phyloP scores from a whole-genome alignment of 257 asterid species.

The Salvia miltiorrhiza region DNA sequence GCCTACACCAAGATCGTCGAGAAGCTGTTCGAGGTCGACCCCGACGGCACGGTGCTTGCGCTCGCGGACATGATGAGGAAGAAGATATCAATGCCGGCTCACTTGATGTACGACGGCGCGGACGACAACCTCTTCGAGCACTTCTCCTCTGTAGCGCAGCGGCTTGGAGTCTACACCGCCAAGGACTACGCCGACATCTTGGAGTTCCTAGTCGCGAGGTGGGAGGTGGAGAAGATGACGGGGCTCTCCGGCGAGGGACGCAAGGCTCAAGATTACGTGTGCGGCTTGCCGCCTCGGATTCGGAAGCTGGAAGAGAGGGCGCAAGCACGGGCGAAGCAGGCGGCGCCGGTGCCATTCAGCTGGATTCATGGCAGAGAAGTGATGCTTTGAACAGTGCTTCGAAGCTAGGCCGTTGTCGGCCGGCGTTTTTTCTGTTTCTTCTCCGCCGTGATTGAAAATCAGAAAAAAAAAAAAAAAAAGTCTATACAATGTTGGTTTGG shows the following conservation, averaged over 20 bases:
- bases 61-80: slow-evolving; percentile 63
- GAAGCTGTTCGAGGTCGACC: slow-evolving; percentile 54
- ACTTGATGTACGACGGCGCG: slow-evolving; percentile 50
- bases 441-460: background rate
- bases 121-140: slow-evolving; percentile 50
- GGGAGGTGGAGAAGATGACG: slow-evolving; percentile 59
- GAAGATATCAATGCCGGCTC: slow-evolving; percentile 61
- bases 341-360: slow-evolving; percentile 39
- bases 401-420: background rate
- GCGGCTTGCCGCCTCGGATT: slow-evolving; percentile 44
- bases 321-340: slow-evolving; percentile 38
- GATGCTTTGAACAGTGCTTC: slow-evolving; percentile 26
- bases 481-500: too few relatives aligned
- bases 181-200: slow-evolving; percentile 57
- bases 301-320: slow-evolving; percentile 58
- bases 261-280: slow-evolving; percentile 51
- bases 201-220: slow-evolving; percentile 42
- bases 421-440: background rate
- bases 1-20: slow-evolving; percentile 56
- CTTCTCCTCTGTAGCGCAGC: slow-evolving; percentile 52
- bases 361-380: slow-evolving; percentile 48
- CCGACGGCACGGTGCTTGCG: slow-evolving; percentile 40
- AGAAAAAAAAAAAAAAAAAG: background rate
- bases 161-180: slow-evolving; percentile 55
- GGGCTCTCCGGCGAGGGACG: slow-evolving; percentile 57